Conservation (phyloP, 169 alveolate species). For the Plasmodium gaboni region DNA sequence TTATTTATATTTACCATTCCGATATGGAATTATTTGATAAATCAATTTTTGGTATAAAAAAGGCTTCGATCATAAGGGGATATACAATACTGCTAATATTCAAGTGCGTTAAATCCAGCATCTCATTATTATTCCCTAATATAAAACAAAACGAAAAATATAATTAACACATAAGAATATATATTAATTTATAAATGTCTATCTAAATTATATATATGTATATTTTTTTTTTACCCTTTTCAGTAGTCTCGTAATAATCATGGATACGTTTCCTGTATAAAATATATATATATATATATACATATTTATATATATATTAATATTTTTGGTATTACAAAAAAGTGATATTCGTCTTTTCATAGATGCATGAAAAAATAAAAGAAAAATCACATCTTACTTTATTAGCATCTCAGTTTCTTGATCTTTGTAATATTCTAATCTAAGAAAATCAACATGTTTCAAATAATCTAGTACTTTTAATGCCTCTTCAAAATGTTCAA, state of each 20-base stretch:
- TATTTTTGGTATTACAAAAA: neutral
- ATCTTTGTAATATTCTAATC: constrained; percentile 44
- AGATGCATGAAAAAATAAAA: neutral
- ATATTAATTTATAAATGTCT: constrained; percentile 8
- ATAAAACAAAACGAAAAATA: neutral
- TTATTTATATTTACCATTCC: constrained; percentile 54
- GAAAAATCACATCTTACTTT: constrained; percentile 18
- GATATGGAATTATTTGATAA: constrained; percentile 45
- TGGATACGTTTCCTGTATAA: constrained; percentile 28
- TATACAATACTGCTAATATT: constrained; percentile 25
- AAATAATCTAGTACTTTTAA: constrained; percentile 34
- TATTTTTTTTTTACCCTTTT: constrained; percentile 22
- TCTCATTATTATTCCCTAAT: constrained; percentile 6
- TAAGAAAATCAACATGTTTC: constrained; percentile 39
- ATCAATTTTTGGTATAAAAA: constrained; percentile 49
- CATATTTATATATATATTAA: neutral
- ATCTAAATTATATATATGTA: neutral
- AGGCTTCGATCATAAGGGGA: constrained; percentile 66
- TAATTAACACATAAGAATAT: neutral
- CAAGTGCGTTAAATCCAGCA: constrained; percentile 26
- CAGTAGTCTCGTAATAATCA: constrained; percentile 39
- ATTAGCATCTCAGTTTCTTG: constrained; percentile 46
- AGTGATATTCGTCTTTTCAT: too few relatives aligned
- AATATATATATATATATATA: neutral
- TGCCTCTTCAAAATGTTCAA: constrained; percentile 43